A percentile compares a stretch with the other conserved stretches of the same genome.
Evolutionary conservation across 148 eudicot genomes (phyloP).

Genomic region (Fagopyrum homotropicum): DNA sequence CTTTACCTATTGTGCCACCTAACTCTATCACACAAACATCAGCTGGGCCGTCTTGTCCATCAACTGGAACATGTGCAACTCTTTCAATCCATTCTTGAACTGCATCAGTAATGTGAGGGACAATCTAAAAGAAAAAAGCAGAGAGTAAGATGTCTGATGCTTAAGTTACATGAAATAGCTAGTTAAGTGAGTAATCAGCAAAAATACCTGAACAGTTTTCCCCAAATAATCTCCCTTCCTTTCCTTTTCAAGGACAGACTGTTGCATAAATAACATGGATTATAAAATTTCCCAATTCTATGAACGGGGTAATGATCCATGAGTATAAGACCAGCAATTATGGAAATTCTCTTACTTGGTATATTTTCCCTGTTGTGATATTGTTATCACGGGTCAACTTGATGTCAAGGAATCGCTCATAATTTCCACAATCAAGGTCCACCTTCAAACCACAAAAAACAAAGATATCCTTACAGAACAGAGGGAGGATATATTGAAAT

Average conservation of each 20-base stretch:
- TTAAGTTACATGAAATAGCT: conserved; percentile 7
- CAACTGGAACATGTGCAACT: conserved; percentile 82
- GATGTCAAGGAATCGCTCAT: conserved; percentile 86
- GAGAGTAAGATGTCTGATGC: not conserved
- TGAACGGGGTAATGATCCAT: not conserved
- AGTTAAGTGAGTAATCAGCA: conserved; percentile 2
- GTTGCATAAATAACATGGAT: conserved; percentile 16
- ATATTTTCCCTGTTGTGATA: conserved; percentile 93
- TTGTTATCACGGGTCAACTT: conserved; percentile 80
- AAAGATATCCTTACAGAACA: not conserved
- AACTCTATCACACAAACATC: conserved; percentile 98
- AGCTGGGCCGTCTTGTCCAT: conserved; percentile 88
- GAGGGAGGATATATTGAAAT: not conserved
- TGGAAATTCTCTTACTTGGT: conserved; percentile 42
- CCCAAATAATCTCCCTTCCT: conserved; percentile 96
- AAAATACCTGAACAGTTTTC: conserved; percentile 77
- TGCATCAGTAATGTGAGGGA: conserved; percentile 95
- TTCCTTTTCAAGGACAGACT: conserved; percentile 91
- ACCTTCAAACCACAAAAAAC: conserved; percentile 39
- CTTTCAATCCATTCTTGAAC: conserved; percentile 97
- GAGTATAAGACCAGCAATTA: not conserved
- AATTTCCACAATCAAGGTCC: conserved; percentile 97
- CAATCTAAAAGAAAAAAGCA: conserved; percentile 48
- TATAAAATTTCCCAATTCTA: conserved; percentile 8
- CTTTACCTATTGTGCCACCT: conserved; percentile 93